A percentile compares a stretch with the other conserved stretches of the same genome.
These are phyloP conservation scores for Penicillium paradoxum DNA, from an alignment of 495 filamentous ascomycete species.

Conservation along the genomic window DNA sequence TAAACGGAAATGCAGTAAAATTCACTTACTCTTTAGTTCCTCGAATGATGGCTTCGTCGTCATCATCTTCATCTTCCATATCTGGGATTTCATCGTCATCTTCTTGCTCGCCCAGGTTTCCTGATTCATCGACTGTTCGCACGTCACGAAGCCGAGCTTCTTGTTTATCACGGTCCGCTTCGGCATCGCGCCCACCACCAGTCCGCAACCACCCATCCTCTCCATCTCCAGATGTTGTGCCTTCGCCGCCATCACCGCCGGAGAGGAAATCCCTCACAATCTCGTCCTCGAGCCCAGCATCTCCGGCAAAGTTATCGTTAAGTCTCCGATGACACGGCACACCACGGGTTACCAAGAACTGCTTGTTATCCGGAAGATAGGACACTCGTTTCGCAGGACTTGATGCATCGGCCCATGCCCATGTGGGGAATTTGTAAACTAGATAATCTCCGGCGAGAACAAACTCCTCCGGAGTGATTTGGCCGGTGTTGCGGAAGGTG, in stretches of 20 bases:
- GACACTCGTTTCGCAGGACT: conserved; percentile 66
- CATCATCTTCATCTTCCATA: conserved; percentile 97
- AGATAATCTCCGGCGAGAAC: conserved; percentile 94
- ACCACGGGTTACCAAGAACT: conserved; percentile 90
- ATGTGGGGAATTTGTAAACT: conserved; percentile 98
- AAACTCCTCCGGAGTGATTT: conserved; percentile 98
- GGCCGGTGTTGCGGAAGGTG: conserved; percentile 86
- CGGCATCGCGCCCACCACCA: conserved; percentile 57
- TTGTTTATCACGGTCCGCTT: conserved; percentile 46
- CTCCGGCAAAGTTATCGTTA: conserved; percentile 87
- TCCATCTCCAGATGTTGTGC: conserved; percentile 50
- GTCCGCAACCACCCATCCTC: conserved; percentile 92
- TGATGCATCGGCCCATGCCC: conserved; percentile 93
- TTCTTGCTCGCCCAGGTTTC: conserved; percentile 65
- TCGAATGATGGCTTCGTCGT: conserved; percentile 93
- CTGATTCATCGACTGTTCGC: conserved; percentile 77
- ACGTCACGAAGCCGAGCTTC: conserved; percentile 75
- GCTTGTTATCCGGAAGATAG: conserved; percentile 85
- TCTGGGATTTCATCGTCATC: conserved; percentile 89
- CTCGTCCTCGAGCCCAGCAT: conserved; percentile 77
- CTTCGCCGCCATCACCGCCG: conserved; percentile 48
- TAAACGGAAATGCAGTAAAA: not conserved
- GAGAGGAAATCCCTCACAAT: conserved; percentile 74
- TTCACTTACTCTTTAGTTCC: conserved; percentile 65
- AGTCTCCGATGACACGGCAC: conserved; percentile 89